These are phyloP conservation scores for Penicillium roqueforti DNA, from an alignment of 495 filamentous ascomycete genomes.

Conservation along the genomic window DNA sequence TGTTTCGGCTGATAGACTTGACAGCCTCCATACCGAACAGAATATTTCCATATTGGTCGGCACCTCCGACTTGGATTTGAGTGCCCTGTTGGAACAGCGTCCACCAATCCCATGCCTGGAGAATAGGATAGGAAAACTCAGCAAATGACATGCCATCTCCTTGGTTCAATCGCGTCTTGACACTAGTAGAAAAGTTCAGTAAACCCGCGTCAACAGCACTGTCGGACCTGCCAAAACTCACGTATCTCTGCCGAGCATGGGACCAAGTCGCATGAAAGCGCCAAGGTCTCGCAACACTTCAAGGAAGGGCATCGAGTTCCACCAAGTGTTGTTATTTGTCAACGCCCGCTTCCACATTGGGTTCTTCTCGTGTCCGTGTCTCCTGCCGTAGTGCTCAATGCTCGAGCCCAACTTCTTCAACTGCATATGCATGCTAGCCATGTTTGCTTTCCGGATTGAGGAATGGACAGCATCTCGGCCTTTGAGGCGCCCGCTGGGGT, in stretches of 20 bases:
- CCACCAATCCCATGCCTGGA: conserved; percentile 99
- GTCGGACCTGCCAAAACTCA: conserved; percentile 42
- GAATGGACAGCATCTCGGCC: conserved; percentile 56
- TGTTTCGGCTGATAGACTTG: conserved; percentile 60
- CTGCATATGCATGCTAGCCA: conserved; percentile 74
- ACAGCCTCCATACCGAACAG: conserved; percentile 82
- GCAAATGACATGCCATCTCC: conserved; percentile 90
- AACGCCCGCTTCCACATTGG: conserved; percentile 62
- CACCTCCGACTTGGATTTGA: conserved; percentile 85
- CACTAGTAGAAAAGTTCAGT: conserved; percentile 46
- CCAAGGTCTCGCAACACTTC: conserved; percentile 73
- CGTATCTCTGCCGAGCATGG: conserved; percentile 89
- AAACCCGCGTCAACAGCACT: not conserved
- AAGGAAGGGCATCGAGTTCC: conserved; percentile 61
- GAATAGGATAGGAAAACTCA: conserved; percentile 87
- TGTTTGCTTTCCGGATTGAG: conserved; percentile 59
- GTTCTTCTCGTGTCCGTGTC: conserved; percentile 57
- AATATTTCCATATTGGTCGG: conserved; percentile 97
- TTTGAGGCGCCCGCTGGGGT: conserved; percentile 73
- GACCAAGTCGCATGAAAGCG: conserved; percentile 64
- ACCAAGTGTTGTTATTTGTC: conserved; percentile 78
- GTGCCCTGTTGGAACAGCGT: conserved; percentile 62
- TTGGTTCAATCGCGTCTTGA: conserved; percentile 72
- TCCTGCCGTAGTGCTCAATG: conserved; percentile 57
- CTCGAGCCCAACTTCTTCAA: conserved; percentile 71